Conservation (phyloP, 192 early-diverging fungal genomes). For the Podila verticillata region DNA sequence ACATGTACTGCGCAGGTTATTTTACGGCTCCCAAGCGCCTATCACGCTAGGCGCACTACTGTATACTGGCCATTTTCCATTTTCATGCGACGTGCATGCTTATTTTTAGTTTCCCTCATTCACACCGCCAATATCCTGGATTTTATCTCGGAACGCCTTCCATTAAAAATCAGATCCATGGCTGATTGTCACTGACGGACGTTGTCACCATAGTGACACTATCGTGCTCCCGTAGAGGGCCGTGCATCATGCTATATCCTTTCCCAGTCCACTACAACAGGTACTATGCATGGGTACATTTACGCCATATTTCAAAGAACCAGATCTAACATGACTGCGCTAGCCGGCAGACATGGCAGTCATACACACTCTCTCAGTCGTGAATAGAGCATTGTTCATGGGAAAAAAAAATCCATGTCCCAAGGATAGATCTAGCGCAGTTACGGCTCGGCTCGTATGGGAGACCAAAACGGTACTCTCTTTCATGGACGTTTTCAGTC, state of each 20-base stretch:
- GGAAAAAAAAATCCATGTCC: background rate
- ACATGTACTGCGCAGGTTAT: background rate
- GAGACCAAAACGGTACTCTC: too few species aligned
- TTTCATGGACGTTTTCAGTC: too few species aligned
- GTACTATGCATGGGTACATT: background rate
- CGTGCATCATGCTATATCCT: background rate
- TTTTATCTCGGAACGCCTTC: background rate
- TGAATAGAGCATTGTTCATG: constrained; percentile 3
- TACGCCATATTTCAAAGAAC: constrained; percentile 3
- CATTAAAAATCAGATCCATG: background rate
- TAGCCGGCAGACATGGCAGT: background rate
- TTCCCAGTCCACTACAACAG: background rate
- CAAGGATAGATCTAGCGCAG: too few species aligned
- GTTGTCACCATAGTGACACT: background rate
- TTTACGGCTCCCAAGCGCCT: constrained; percentile 1
- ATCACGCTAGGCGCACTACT: background rate
- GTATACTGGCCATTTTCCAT: background rate
- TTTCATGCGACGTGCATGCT: background rate
- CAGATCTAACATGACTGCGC: background rate
- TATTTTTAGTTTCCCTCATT: constrained; percentile 1
- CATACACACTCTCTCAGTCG: background rate
- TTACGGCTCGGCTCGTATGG: too few species aligned
- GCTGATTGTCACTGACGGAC: background rate
- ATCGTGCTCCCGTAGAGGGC: background rate
- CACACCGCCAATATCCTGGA: constrained; percentile 1